Base-by-base conservation (phyloP, 2,329 filamentous ascomycete genomes). In the Curvularia verruculosa region DNA sequence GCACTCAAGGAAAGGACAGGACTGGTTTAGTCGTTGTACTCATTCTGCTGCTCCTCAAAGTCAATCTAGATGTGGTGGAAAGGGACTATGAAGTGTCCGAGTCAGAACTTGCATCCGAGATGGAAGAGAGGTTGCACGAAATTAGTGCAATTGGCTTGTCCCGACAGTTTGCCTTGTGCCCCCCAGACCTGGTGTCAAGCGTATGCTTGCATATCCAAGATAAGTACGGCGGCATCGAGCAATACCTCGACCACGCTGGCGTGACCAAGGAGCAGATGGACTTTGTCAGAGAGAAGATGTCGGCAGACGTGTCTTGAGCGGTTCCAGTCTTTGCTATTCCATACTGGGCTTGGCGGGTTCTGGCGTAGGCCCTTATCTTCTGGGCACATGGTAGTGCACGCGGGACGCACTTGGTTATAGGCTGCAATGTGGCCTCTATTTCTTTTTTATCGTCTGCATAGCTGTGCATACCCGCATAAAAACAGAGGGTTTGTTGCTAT, bases 1-100 rank as follows among this genome's bases (percentile, higher is more conserved):
- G 92, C 75, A 95, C 92, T 0, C 91, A 96, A 69, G 92, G 92
- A 56, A 96, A 96, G 73, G 92, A 96, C 70, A 85, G 92, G 2
- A 92, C 87, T 1, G 92, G 92, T 0, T 79, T 96, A 12, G 80
- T 90, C 10, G 80, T 91, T 5, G 79, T 89, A 39, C 79, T 96
- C 3, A 75, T 89, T 0, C 78, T 96, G 19, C 81, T 94, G 67
- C 78, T 90, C 10, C 80, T 90, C 3, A 77, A 71, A 26, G 72
- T 90, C 1, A 84, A 86, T 0, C 56, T 80, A 1, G 72, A 81
- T 0, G 88, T 86, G 2, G 87, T 96, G 40, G 80, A 85, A 52
- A 71, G 87, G 60, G 92, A 96, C 76, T 96, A 96, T 73, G 75
- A 83, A 57, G 81, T 88, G 23, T 91, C 88, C 2, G 81, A 84